Evolutionary conservation across 2,329 filamentous ascomycete species (phyloP).

Genomic region (Talaromyces sp.): DNA sequence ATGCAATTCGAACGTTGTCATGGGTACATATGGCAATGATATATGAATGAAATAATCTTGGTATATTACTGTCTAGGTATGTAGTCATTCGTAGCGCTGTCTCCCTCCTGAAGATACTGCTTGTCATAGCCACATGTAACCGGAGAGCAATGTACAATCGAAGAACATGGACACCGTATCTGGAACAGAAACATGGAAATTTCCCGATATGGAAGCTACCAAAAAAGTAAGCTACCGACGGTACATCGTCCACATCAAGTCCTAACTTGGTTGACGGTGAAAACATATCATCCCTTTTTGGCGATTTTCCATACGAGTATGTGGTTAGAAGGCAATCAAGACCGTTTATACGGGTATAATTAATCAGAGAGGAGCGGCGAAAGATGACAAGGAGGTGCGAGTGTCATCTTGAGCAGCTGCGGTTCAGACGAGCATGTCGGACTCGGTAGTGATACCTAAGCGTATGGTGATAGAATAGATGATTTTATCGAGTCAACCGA

Average conservation of each 20-base stretch:
- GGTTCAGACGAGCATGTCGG: background rate
- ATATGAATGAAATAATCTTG: background rate
- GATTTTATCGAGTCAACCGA: background rate
- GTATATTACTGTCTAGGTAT: too few species aligned
- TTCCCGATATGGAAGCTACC: background rate
- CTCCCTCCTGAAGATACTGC: background rate
- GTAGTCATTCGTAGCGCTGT: background rate
- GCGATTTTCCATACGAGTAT: background rate
- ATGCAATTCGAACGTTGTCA: background rate
- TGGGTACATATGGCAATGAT: background rate
- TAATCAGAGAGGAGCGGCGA: background rate
- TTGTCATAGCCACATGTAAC: background rate
- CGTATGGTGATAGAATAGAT: background rate
- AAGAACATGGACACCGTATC: background rate
- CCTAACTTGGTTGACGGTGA: background rate
- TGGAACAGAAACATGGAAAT: background rate
- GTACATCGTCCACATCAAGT: background rate
- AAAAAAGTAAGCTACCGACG: background rate
- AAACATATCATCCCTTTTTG: background rate
- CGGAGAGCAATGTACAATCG: background rate
- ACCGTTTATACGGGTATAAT: too few species aligned
- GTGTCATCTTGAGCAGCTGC: background rate
- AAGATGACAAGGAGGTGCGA: background rate
- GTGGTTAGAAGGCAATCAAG: background rate
- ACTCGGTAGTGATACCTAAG: background rate